A percentile compares a stretch with the other conserved stretches of the same genome.
Evolutionary conservation across 495 filamentous ascomycete genomes (phyloP).

Genomic region (Neurospora sp.): DNA sequence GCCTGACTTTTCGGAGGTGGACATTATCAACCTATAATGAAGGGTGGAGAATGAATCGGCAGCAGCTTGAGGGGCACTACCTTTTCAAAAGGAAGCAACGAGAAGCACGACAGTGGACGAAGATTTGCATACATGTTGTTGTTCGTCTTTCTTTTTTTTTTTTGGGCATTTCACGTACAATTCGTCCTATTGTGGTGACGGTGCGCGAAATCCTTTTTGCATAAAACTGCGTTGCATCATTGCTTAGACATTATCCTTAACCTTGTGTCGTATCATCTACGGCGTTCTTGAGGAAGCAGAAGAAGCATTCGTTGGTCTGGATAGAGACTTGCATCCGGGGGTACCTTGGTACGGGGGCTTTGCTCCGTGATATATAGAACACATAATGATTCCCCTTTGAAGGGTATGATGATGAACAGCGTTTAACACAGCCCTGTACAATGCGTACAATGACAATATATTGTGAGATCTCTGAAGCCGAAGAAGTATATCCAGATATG

Average conservation of each 20-base stretch:
- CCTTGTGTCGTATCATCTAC: not conserved
- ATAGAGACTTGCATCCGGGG: not conserved
- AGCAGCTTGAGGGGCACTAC: not conserved
- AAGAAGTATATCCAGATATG: not conserved
- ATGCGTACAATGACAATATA: not conserved
- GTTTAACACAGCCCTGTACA: not conserved
- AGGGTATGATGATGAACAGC: not conserved
- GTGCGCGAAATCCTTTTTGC: not conserved
- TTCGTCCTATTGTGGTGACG: not conserved
- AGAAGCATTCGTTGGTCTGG: not conserved
- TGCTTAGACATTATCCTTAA: not conserved
- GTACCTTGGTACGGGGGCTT: not conserved
- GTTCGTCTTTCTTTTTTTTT: not conserved
- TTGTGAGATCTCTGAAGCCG: not conserved
- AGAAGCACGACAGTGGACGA: not conserved
- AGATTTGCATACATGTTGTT: not conserved
- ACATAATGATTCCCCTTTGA: not conserved
- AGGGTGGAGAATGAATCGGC: not conserved
- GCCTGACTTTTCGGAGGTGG: conserved; percentile 85
- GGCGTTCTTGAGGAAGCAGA: not conserved
- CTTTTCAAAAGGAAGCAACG: not conserved
- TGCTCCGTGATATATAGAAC: not conserved
- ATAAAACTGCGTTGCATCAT: not conserved
- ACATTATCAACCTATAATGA: conserved; percentile 68
- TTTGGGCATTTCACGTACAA: not conserved